phyloP scores from a whole-genome alignment of 768 basidiomycete species.

The Calocera cornea region DNA sequence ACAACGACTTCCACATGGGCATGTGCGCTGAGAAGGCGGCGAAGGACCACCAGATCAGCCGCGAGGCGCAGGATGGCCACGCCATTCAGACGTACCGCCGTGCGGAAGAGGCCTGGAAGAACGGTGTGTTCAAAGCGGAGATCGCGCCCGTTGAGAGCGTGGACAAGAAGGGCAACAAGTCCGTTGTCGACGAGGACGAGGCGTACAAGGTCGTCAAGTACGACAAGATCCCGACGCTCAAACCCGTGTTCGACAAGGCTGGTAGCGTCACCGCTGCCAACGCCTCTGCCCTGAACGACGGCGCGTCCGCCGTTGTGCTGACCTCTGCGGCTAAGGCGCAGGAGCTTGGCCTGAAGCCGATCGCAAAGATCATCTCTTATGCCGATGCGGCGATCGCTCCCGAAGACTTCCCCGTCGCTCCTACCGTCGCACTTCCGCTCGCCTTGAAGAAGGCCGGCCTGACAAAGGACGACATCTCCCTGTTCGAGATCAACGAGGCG shows the following conservation, averaged over 20 bases:
- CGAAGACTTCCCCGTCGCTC: slow-evolving; percentile 92
- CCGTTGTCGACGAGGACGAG: slow-evolving; percentile 83
- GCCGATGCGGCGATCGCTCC: slow-evolving; percentile 95
- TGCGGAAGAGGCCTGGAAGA: slow-evolving; percentile 80
- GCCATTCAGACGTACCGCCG: slow-evolving; percentile 92
- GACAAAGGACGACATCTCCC: slow-evolving; percentile 65
- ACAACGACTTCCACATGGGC: slow-evolving; percentile 97
- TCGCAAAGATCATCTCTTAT: slow-evolving; percentile 90
- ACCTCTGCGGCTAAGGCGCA: slow-evolving; percentile 88
- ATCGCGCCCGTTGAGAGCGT: slow-evolving; percentile 81
- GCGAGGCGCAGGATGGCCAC: slow-evolving; percentile 79
- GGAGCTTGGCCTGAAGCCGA: slow-evolving; percentile 78
- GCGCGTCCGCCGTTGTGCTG: slow-evolving; percentile 87
- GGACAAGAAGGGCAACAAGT: slow-evolving; percentile 81
- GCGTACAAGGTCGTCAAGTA: slow-evolving; percentile 95
- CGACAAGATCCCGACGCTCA: slow-evolving; percentile 81
- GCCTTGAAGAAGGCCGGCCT: slow-evolving; percentile 82
- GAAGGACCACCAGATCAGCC: slow-evolving; percentile 64
- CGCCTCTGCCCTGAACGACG: slow-evolving; percentile 88
- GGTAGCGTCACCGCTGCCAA: slow-evolving; percentile 94
- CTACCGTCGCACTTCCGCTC: slow-evolving; percentile 76
- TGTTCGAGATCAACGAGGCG: slow-evolving; percentile 96
- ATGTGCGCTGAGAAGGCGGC: slow-evolving; percentile 87
- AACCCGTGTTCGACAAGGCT: slow-evolving; percentile 78
- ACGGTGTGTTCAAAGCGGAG: slow-evolving; percentile 73